These are phyloP conservation scores for Aegilops sharonensis DNA, from an alignment of 176 grass and related monocot genomes.

Conservation along the genomic window DNA sequence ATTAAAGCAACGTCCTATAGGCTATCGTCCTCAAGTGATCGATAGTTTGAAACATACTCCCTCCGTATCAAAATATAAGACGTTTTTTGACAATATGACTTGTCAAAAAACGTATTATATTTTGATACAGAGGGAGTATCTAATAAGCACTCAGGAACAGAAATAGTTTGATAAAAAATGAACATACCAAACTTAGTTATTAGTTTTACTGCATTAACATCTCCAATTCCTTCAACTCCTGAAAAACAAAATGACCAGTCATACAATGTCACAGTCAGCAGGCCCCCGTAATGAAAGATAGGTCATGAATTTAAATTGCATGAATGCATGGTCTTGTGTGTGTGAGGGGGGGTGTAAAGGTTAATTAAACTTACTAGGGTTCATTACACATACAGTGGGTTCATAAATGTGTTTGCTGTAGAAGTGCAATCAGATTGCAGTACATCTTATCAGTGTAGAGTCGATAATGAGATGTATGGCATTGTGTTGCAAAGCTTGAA, in stretches of 20 bases:
- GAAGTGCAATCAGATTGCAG: too few relatives aligned
- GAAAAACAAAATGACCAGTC: conserved; percentile 35
- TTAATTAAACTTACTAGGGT: not conserved
- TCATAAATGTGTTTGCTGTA: not conserved
- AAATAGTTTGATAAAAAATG: conserved; percentile 15
- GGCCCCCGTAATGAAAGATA: conserved; percentile 5
- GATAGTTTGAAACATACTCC: not conserved
- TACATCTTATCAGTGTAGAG: not conserved
- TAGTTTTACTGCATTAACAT: conserved; percentile 76
- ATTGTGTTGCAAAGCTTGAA: not conserved
- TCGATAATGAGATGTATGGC: not conserved
- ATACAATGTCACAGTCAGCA: not conserved
- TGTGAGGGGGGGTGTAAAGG: too few relatives aligned
- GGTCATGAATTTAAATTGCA: not conserved
- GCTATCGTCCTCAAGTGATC: not conserved
- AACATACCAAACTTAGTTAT: conserved; percentile 88
- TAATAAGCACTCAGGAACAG: not conserved
- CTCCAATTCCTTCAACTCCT: conserved; percentile 96
- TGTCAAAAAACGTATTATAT: too few relatives aligned
- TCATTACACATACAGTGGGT: not conserved
- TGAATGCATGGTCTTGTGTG: not conserved
- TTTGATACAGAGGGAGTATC: not conserved
- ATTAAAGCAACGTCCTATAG: conserved; percentile 1
- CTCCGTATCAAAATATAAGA: too few relatives aligned
- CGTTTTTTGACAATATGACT: too few relatives aligned